Conservation (phyloP, 2,329 filamentous ascomycete species). For the Zasmidium cellare region DNA sequence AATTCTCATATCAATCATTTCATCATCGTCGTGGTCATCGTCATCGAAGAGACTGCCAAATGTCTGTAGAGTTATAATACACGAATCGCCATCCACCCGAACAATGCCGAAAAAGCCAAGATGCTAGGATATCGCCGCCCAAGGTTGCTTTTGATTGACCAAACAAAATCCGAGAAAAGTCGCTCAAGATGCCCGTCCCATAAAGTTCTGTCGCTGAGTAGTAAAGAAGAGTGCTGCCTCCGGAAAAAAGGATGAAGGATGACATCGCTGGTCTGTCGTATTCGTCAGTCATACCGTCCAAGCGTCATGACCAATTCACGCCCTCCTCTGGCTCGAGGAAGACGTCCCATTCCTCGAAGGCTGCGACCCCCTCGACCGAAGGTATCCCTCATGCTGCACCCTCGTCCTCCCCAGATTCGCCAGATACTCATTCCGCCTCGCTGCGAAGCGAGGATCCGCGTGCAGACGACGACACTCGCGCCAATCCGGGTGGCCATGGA, state of each 20-base stretch:
- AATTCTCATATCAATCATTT: neutral
- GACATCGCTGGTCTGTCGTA: neutral
- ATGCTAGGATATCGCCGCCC: neutral
- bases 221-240: no score
- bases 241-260: conserved; percentile 3
- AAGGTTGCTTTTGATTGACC: neutral
- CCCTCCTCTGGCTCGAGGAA: no score
- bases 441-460: neutral
- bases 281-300: no score
- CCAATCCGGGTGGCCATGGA: conserved; percentile 18
- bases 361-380: neutral
- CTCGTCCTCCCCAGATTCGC: neutral
- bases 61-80: neutral
- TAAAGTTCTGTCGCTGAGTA: neutral
- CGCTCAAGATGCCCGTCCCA: neutral
- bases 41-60: neutral
- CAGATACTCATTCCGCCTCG: neutral
- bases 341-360: no score
- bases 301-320: no score
- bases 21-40: conserved; percentile 1
- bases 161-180: neutral
- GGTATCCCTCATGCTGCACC: neutral
- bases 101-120: neutral
- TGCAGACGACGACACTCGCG: conserved; percentile 11
- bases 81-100: neutral